Base-by-base conservation (phyloP, 2,329 filamentous ascomycete genomes). In the Xylariaceae sp. region DNA sequence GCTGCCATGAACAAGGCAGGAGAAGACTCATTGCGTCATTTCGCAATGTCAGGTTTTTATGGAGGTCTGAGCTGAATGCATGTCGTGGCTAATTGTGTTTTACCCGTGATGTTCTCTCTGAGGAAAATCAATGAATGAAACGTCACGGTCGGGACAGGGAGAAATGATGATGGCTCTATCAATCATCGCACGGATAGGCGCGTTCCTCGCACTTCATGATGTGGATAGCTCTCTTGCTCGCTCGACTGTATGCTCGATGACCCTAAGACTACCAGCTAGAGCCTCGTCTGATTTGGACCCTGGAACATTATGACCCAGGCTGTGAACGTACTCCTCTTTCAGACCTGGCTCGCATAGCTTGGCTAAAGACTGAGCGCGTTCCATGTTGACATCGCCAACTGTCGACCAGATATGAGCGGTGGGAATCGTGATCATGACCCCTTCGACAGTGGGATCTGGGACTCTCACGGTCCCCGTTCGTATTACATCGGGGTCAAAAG, bases 321-420 rank as follows among this genome's bases (percentile, higher is more conserved):
- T 44, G 38, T 57, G 56, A 19, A 55, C 37, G 41, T 56, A 57
- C 7, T 50, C 49, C 36, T 59, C 53, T 19, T 45, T 49, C 7
- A 47, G 43, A 33, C 30, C 42, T 24, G 47, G 42, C 36, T 53
- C 47, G 36, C 54, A 59, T 22, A 57, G 44, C 35, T 34, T 47
- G 9, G 49, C 45, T 6, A 57, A 44, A 26, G 44, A 40, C 34
- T 49, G 40, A 9, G 49, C 52, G 24, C 44, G 39, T 34, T 43
- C 37, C 34, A 31, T 45, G 26, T 49, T 47, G 9, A 44, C 37
- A 9, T 50, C 45, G 36, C 45, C 43, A 26, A 42, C 43, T 15
- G 39, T 43, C 36, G 51, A 55, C 53, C 50, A 53, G 32, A 57
- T 49, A 41, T 58, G 56, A 2, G 55, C 55, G 4, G 60, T 60